Percentiles rank a stretch among this genome's conserved stretches.
These are phyloP conservation scores for Excoecaria cochinchinensis DNA, from an alignment of 345 rosid genomes.

Conservation along the genomic window DNA sequence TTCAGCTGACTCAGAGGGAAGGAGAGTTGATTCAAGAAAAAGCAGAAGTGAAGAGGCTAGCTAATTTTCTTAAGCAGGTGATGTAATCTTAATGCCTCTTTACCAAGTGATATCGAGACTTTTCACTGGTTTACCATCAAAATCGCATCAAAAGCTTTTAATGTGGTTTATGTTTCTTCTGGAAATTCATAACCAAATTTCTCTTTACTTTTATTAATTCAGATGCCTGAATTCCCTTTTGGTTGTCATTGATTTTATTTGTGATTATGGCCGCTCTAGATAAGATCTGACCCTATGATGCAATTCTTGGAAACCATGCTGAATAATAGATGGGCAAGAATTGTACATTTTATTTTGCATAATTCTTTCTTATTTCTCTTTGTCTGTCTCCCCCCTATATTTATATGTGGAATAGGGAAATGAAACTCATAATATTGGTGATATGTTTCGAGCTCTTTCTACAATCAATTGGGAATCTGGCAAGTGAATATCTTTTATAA, in stretches of 20 bases:
- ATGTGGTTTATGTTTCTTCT: not conserved
- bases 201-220: not conserved
- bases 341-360: not conserved
- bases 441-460: not conserved
- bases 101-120: not conserved
- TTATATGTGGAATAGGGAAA: not conserved
- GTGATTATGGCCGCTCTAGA: not conserved
- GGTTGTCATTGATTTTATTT: not conserved
- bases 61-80: slow-evolving; percentile 91
- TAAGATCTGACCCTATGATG: not conserved
- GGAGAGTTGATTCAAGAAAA: slow-evolving; percentile 93
- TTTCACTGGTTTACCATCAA: not conserved
- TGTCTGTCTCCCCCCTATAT: not conserved
- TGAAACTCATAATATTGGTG: not conserved
- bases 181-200: not conserved
- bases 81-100: not conserved
- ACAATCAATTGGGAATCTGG: not conserved
- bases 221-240: not conserved
- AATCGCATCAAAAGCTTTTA: not conserved
- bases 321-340: not conserved
- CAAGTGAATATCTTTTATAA: not conserved
- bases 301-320: not conserved
- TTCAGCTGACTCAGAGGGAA: slow-evolving; percentile 93
- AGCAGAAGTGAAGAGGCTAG: slow-evolving; percentile 91
- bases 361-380: not conserved